These are phyloP conservation scores for Waltiozyma sp. DNA, from an alignment of 1,139 yeast genomes.

Conservation along the genomic window DNA sequence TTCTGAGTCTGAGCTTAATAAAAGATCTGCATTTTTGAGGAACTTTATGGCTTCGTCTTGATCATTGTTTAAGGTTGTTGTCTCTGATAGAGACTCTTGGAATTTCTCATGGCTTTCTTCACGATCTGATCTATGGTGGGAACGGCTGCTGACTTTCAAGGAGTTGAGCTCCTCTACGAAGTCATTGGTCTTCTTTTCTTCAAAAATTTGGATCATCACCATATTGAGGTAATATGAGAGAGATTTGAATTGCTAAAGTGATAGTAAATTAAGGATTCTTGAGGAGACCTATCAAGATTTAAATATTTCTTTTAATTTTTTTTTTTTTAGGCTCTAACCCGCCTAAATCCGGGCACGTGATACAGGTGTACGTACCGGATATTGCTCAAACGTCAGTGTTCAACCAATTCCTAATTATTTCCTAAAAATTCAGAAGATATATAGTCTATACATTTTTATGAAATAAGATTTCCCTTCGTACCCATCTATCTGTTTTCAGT, in stretches of 20 bases:
- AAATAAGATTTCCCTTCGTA: background rate
- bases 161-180: background rate
- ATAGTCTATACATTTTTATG: too few species aligned
- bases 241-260: too few species aligned
- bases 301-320: too few species aligned
- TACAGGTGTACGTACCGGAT: too few species aligned
- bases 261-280: too few species aligned
- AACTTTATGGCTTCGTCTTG: constrained; percentile 17
- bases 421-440: too few species aligned
- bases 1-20: constrained; percentile 1
- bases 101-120: background rate
- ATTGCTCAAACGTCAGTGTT: too few species aligned
- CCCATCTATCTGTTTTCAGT: constrained; percentile 22
- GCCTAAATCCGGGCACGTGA: too few species aligned
- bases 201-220: background rate
- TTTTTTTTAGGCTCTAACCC: too few species aligned
- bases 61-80: constrained; percentile 10
- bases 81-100: constrained; percentile 9
- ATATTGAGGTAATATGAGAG: background rate
- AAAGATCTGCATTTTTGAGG: constrained; percentile 7
- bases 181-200: background rate
- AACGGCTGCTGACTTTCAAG: background rate
- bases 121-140: background rate
- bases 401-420: too few species aligned
- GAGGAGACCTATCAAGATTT: too few species aligned